These are phyloP conservation scores for Apiospora koreana DNA, from an alignment of 2,329 filamentous ascomycete genomes.

Conservation along the genomic window DNA sequence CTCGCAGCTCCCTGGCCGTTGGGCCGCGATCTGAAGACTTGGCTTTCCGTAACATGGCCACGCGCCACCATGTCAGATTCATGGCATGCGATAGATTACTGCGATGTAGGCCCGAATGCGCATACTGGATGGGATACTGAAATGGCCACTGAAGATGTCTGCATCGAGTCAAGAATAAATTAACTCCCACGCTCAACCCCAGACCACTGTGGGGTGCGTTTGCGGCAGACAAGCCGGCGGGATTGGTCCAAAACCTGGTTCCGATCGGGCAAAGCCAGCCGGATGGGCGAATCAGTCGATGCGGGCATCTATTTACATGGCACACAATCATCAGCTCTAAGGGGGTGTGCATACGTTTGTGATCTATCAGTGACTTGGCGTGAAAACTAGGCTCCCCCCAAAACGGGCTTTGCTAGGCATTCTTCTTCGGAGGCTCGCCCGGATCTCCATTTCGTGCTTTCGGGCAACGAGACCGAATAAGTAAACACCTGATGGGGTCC, in stretches of 20 bases:
- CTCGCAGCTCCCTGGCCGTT: not conserved
- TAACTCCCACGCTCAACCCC: not conserved
- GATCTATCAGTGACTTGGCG: not conserved
- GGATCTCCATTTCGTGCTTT: not conserved
- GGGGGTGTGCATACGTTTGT: not conserved
- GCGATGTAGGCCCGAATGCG: not conserved
- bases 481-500: not conserved
- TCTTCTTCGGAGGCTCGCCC: not conserved
- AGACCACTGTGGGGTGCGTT: not conserved
- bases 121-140: not conserved
- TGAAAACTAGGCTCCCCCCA: too few relatives aligned
- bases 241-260: slow-evolving; percentile 1
- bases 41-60: not conserved
- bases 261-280: not conserved
- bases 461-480: not conserved
- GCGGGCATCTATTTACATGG: not conserved
- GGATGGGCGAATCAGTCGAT: not conserved
- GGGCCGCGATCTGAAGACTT: not conserved
- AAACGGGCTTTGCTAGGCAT: not conserved
- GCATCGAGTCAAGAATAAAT: not conserved
- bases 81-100: not conserved
- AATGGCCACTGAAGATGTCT: not conserved
- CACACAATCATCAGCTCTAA: not conserved
- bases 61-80: not conserved
- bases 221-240: not conserved